Percentiles rank a stretch among this genome's conserved stretches.
phyloP scores from a whole-genome alignment of 208 protist species.

The Leishmania amazonensis region DNA sequence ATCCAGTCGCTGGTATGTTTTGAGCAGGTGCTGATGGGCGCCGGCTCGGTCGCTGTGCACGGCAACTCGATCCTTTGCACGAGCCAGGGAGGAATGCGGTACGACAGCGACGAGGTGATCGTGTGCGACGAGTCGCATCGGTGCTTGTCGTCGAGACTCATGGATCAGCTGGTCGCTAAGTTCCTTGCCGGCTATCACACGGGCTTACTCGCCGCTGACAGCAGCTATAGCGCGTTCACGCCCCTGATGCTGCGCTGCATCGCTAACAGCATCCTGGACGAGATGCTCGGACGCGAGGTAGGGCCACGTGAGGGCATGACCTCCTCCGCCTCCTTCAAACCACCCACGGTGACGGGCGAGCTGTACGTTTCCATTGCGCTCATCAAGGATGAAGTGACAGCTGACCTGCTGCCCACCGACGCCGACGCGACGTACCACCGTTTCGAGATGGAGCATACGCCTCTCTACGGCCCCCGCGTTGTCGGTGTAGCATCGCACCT shows the following conservation, averaged over 20 bases:
- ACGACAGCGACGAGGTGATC: constrained; percentile 76
- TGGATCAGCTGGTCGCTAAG: constrained; percentile 58
- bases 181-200: constrained; percentile 65
- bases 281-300: constrained; percentile 20
- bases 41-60: constrained; percentile 59
- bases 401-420: constrained; percentile 65
- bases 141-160: constrained; percentile 47
- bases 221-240: constrained; percentile 71
- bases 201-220: constrained; percentile 69
- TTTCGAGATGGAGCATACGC: constrained; percentile 67
- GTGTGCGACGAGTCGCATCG: constrained; percentile 43
- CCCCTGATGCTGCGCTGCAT: constrained; percentile 72
- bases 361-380: constrained; percentile 77
- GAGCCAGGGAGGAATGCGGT: constrained; percentile 55
- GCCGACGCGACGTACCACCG: constrained; percentile 50
- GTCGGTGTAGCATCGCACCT: constrained; percentile 51
- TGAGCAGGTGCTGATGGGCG: constrained; percentile 62
- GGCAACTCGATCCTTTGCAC: constrained; percentile 62
- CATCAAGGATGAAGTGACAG: constrained; percentile 72
- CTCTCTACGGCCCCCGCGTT: constrained; percentile 55
- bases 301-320: constrained; percentile 12
- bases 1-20: constrained; percentile 68
- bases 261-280: constrained; percentile 53
- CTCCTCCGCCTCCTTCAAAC: constrained; percentile 7
- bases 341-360: constrained; percentile 44